Conservation (phyloP, 2,329 filamentous ascomycete species). For the Botrytis paeoniae region DNA sequence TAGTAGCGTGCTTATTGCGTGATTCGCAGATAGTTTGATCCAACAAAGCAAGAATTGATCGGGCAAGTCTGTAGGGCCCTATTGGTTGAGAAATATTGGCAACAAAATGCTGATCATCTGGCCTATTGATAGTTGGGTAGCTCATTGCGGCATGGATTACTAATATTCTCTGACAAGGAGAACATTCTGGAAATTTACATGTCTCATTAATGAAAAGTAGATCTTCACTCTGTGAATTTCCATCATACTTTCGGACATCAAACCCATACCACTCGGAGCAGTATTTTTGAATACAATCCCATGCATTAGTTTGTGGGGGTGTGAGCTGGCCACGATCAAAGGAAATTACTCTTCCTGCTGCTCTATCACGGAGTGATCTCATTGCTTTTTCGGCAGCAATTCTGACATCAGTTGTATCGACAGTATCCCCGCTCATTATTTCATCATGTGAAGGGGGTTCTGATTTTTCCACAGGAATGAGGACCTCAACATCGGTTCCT, state of each 20-base stretch:
- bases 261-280: slow-evolving; percentile 35
- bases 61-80: slow-evolving; percentile 26
- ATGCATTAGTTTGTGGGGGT: slow-evolving; percentile 22
- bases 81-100: slow-evolving; percentile 28
- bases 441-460: neutral
- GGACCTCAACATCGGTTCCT: slow-evolving; percentile 53
- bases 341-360: slow-evolving; percentile 24
- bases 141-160: slow-evolving; percentile 28
- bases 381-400: slow-evolving; percentile 23
- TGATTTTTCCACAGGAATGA: slow-evolving; percentile 24
- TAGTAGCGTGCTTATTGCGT: slow-evolving; percentile 20
- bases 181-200: slow-evolving; percentile 20
- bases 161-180: slow-evolving; percentile 24
- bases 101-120: slow-evolving; percentile 13
- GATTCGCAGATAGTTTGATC: slow-evolving; percentile 9
- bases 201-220: slow-evolving; percentile 18
- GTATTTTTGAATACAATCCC: slow-evolving; percentile 32
- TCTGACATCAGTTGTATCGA: slow-evolving; percentile 11
- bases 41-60: slow-evolving; percentile 29
- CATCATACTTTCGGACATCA: neutral
- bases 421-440: slow-evolving; percentile 5
- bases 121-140: neutral
- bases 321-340: slow-evolving; percentile 20
- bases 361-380: slow-evolving; percentile 22
- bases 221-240: slow-evolving; percentile 18